Conservation (phyloP, 805 yeast species). For the Tetrapisispora phaffii region DNA sequence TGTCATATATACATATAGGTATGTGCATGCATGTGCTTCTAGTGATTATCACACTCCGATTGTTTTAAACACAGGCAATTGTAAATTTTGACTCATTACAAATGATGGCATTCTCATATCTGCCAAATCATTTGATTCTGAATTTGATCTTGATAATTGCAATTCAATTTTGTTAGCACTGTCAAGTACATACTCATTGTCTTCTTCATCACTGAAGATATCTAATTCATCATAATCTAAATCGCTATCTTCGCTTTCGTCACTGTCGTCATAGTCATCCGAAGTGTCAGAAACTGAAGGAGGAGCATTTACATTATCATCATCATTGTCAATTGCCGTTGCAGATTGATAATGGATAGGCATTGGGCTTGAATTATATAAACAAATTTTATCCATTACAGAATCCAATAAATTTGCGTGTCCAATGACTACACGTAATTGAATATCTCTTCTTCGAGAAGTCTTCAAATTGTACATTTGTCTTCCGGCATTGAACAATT, state of each 20-base stretch:
- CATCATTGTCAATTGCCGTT: neutral
- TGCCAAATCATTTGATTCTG: neutral
- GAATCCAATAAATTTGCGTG: slow-evolving; percentile 28
- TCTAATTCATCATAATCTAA: slow-evolving; percentile 1
- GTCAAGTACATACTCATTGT: neutral
- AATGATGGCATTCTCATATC: neutral
- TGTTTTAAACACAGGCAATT: neutral
- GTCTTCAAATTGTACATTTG: neutral
- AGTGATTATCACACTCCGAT: neutral
- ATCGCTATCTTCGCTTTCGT: slow-evolving; percentile 1
- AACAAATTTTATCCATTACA: slow-evolving; percentile 15
- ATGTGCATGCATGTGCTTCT: too few species aligned
- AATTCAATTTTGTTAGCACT: neutral
- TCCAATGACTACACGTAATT: slow-evolving; percentile 25
- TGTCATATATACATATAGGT: too few species aligned
- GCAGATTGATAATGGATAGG: neutral
- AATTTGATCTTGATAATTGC: neutral
- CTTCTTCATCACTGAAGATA: slow-evolving; percentile 1
- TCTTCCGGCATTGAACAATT: slow-evolving; percentile 15
- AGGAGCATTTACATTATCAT: too few species aligned
- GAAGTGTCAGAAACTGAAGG: neutral
- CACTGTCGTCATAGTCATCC: slow-evolving; percentile 3
- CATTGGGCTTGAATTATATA: neutral
- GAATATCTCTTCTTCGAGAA: slow-evolving; percentile 13
- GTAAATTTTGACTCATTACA: neutral